Percentiles rank a stretch among this genome's conserved stretches.
Conservation (phyloP, 164 flowering plant genomes). For the Chimonanthus salicifolius region DNA sequence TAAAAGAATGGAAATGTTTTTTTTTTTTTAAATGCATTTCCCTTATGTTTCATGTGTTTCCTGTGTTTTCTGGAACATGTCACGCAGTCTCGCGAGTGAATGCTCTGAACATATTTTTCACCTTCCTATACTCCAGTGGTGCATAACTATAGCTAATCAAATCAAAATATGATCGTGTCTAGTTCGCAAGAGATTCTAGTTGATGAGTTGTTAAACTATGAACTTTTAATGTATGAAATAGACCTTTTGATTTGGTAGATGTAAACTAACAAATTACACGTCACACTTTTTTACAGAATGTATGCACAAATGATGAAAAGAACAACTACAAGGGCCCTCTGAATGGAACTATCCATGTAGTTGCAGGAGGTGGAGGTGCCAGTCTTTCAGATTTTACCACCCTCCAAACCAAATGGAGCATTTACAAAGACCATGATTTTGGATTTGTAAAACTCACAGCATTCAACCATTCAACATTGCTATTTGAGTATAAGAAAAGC, state of each 20-base stretch:
- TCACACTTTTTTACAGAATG: slow-evolving; percentile 33
- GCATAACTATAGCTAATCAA: neutral
- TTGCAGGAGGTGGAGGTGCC: slow-evolving; percentile 79
- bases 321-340: slow-evolving; percentile 44
- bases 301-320: slow-evolving; percentile 50
- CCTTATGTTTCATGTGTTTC: no score
- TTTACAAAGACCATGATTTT: slow-evolving; percentile 55
- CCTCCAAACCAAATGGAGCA: slow-evolving; percentile 64
- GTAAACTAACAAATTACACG: neutral
- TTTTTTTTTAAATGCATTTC: no score
- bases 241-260: neutral
- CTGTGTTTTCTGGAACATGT: no score
- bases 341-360: slow-evolving; percentile 85
- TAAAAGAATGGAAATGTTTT: no score
- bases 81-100: no score
- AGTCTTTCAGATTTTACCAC: slow-evolving; percentile 44
- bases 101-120: no score
- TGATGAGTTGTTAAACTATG: no score
- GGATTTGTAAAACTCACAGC: slow-evolving; percentile 87
- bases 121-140: no score
- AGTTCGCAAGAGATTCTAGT: neutral
- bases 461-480: slow-evolving; percentile 62
- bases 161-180: no score
- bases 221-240: neutral
- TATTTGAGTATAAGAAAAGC: slow-evolving; percentile 89